phyloP scores from a whole-genome alignment of 1,284 basidiomycete genomes.

The Ceratobasidium sp. region DNA sequence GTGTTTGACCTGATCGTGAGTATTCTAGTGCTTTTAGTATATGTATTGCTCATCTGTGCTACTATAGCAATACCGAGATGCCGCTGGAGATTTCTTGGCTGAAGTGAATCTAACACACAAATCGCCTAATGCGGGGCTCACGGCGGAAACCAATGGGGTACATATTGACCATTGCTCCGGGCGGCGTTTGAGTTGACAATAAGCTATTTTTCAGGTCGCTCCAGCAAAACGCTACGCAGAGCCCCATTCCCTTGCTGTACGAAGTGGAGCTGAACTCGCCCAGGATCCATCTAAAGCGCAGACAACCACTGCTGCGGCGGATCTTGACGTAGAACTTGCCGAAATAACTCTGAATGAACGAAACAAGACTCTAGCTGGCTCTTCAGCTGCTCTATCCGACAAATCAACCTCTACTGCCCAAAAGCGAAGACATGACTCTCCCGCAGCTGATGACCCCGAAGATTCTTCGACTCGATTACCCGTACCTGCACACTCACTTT shows the following conservation, averaged over 20 bases:
- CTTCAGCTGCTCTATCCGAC: slow-evolving; percentile 51
- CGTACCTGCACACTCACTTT: slow-evolving; percentile 88
- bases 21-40: slow-evolving; percentile 49
- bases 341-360: slow-evolving; percentile 92
- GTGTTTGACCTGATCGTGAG: slow-evolving; percentile 76
- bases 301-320: slow-evolving; percentile 69
- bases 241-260: slow-evolving; percentile 67
- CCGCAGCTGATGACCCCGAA: slow-evolving; percentile 48
- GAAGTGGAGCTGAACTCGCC: slow-evolving; percentile 72
- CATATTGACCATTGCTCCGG: slow-evolving; percentile 43
- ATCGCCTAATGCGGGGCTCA: slow-evolving; percentile 46
- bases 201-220: slow-evolving; percentile 55
- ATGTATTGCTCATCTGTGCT: slow-evolving; percentile 36
- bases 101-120: slow-evolving; percentile 64
- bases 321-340: slow-evolving; percentile 85
- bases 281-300: slow-evolving; percentile 72
- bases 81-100: slow-evolving; percentile 69
- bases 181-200: slow-evolving; percentile 20
- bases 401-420: slow-evolving; percentile 55
- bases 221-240: slow-evolving; percentile 74
- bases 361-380: slow-evolving; percentile 76
- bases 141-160: slow-evolving; percentile 43
- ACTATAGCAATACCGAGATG: slow-evolving; percentile 68
- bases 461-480: slow-evolving; percentile 55
- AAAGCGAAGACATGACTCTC: slow-evolving; percentile 55